A percentile compares a stretch with the other conserved stretches of the same genome.
phyloP scores from a whole-genome alignment of 257 asterid species.

The Salvia miltiorrhiza region DNA sequence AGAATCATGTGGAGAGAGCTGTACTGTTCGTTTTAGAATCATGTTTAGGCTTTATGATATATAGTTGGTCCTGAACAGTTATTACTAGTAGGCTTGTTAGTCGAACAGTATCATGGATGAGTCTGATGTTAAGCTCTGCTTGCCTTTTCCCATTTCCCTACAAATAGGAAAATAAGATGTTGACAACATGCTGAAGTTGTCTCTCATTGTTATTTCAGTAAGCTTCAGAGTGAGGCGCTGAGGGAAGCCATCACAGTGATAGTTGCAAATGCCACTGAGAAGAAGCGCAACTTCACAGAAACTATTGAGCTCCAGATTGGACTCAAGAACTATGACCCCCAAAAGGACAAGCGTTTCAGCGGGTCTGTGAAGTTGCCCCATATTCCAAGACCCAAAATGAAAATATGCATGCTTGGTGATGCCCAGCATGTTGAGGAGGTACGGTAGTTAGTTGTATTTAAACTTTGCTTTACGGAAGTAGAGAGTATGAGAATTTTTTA shows the following conservation, averaged over 20 bases:
- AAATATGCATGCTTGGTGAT: constrained; percentile 56
- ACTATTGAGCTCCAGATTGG: constrained; percentile 57
- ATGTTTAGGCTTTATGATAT: background rate
- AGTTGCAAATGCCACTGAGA: constrained; percentile 28
- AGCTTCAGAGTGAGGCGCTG: constrained; percentile 52
- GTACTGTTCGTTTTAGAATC: background rate
- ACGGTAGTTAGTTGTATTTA: too few species aligned
- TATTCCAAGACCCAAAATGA: constrained; percentile 51
- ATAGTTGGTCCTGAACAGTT: background rate
- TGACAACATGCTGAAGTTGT: background rate
- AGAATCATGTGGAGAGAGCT: too few species aligned
- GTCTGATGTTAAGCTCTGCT: background rate
- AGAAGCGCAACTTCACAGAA: constrained; percentile 46
- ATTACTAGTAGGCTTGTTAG: background rate
- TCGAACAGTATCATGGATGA: background rate
- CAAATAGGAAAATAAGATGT: background rate
- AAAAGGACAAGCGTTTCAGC: constrained; percentile 57
- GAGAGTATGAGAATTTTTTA: too few species aligned
- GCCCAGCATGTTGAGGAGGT: constrained; percentile 64
- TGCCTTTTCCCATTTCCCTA: background rate
- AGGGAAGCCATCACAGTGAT: constrained; percentile 44
- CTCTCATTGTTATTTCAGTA: constrained; percentile 28
- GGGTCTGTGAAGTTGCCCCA: constrained; percentile 55
- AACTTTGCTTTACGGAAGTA: too few species aligned
- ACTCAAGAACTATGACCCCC: constrained; percentile 55